These are phyloP conservation scores for Sisymbrium irio DNA, from an alignment of 345 rosid genomes.

Conservation along the genomic window DNA sequence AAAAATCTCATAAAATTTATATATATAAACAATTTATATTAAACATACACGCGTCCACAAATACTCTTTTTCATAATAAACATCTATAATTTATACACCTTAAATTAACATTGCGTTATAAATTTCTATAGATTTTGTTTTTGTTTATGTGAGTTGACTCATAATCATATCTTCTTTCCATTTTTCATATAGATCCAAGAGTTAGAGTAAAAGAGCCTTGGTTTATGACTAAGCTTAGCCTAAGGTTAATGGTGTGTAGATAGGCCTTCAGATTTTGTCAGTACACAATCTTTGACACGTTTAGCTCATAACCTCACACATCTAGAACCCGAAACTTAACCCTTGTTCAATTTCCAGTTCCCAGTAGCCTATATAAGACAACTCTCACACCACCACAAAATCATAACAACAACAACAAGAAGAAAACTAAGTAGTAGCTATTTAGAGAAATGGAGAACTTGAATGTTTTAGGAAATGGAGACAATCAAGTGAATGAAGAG, in stretches of 20 bases:
- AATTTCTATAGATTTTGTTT: slow-evolving; percentile 5
- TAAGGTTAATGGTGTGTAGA: slow-evolving; percentile 3
- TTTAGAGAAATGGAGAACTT: not conserved
- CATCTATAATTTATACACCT: not conserved
- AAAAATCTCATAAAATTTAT: not conserved
- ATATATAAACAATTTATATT: not conserved
- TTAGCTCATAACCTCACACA: not conserved
- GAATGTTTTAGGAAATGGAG: not conserved
- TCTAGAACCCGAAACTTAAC: not conserved
- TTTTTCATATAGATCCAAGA: not conserved
- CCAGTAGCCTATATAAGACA: not conserved
- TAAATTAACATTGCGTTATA: not conserved
- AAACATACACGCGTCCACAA: accelerated
- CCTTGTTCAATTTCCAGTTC: not conserved
- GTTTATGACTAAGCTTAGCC: not conserved
- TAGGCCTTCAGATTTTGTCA: not conserved
- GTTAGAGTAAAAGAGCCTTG: not conserved
- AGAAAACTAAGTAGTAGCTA: not conserved
- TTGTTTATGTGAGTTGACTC: not conserved
- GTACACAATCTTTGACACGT: slow-evolving; percentile 11
- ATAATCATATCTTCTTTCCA: not conserved
- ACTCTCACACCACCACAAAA: not conserved
- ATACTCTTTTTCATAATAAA: not conserved
- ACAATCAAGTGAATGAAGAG: not conserved
- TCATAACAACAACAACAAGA: not conserved